Conservation (phyloP, 2,329 filamentous ascomycete genomes). For the Penicillium sp. region DNA sequence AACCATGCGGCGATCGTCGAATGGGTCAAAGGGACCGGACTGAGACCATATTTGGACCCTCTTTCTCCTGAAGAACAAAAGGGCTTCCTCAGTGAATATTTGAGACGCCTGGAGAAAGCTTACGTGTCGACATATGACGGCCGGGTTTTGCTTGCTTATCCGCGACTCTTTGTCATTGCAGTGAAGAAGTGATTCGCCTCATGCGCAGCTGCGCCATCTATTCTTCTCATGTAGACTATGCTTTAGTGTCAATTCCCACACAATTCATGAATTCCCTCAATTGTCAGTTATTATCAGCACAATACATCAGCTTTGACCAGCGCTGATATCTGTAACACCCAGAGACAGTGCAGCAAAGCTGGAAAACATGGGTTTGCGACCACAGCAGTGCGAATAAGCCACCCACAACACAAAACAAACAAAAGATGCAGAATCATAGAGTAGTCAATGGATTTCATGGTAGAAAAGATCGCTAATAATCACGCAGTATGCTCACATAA, state of each 20-base stretch:
- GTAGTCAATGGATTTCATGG: constrained; percentile 1
- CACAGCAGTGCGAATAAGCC: too few relatives aligned
- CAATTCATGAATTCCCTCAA: too few relatives aligned
- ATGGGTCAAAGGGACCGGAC: constrained; percentile 54
- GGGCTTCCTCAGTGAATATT: constrained; percentile 45
- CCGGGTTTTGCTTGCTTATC: constrained; percentile 51
- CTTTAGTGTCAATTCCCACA: too few relatives aligned
- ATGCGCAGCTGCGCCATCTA: too few relatives aligned
- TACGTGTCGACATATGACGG: constrained; percentile 48
- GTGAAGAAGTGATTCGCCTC: constrained; percentile 15
- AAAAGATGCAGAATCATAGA: too few relatives aligned
- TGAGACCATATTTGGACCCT: constrained; percentile 50
- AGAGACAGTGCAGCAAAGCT: too few relatives aligned
- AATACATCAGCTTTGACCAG: too few relatives aligned
- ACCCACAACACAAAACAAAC: too few relatives aligned
- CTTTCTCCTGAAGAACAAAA: constrained; percentile 39
- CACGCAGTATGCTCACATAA: constrained; percentile 3
- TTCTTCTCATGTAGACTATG: too few relatives aligned
- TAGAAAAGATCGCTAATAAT: constrained; percentile 5
- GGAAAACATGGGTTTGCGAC: too few relatives aligned
- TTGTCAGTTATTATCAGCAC: too few relatives aligned
- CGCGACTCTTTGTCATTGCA: constrained; percentile 52
- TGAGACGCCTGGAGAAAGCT: constrained; percentile 36
- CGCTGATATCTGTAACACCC: too few relatives aligned
- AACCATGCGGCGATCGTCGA: constrained; percentile 50